Conservation (phyloP, 23 red algal genomes). For the Pyropia yezoensis region DNA sequence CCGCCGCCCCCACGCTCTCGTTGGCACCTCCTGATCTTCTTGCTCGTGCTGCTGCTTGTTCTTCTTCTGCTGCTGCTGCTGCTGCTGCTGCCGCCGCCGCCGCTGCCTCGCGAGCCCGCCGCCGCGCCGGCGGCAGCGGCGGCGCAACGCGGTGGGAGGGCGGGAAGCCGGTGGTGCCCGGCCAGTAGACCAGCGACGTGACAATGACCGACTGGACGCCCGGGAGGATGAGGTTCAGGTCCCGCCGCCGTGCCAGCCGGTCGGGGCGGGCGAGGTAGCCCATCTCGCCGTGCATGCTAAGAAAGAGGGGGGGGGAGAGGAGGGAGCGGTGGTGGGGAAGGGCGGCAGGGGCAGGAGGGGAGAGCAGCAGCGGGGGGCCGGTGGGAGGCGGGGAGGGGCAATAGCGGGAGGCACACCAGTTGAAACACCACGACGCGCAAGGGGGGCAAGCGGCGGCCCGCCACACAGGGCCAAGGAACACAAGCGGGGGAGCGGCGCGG, state of each 20-base stretch:
- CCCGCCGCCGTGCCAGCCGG: slow-evolving; percentile 58
- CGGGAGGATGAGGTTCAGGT: slow-evolving; percentile 69
- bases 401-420: too few relatives aligned
- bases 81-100: not conserved
- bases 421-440: too few relatives aligned
- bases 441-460: too few relatives aligned
- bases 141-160: slow-evolving; percentile 15
- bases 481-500: too few relatives aligned
- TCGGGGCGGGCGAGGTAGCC: slow-evolving; percentile 84
- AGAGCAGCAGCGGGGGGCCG: too few relatives aligned
- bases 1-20: too few relatives aligned
- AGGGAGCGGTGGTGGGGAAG: too few relatives aligned
- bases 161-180: slow-evolving; percentile 65
- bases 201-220: slow-evolving; percentile 67
- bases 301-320: too few relatives aligned
- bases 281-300: slow-evolving; percentile 66
- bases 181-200: slow-evolving; percentile 87
- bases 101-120: not conserved
- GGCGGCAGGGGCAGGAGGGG: too few relatives aligned
- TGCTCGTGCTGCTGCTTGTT: slow-evolving; percentile 2
- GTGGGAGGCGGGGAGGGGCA: too few relatives aligned
- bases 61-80: too few relatives aligned
- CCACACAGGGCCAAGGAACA: too few relatives aligned
- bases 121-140: not conserved
- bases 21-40: not conserved